Conservation (phyloP, 2,329 filamentous ascomycete species). For the Karstenula rhodostoma region DNA sequence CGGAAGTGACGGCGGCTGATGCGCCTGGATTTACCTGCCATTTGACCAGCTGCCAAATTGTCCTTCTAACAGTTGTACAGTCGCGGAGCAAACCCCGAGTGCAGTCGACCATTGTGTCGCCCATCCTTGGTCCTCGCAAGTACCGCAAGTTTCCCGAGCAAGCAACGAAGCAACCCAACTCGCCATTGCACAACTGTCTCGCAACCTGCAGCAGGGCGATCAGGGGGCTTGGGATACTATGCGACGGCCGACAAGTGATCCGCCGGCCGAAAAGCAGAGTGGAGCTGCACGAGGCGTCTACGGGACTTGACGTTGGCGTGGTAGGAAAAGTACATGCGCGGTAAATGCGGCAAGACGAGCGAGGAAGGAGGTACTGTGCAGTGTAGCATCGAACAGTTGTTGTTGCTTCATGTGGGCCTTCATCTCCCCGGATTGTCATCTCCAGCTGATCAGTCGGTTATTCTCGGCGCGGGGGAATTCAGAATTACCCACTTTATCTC, state of each 20-base stretch:
- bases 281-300: not conserved
- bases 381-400: not conserved
- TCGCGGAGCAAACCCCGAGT: not conserved
- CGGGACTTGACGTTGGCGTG: not conserved
- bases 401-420: not conserved
- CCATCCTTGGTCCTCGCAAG: not conserved
- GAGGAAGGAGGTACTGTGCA: conserved; percentile 5
- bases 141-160: not conserved
- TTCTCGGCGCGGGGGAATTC: conserved; percentile 14
- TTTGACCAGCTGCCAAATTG: not conserved
- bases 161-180: not conserved
- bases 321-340: not conserved
- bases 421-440: conserved; percentile 4
- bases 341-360: not conserved
- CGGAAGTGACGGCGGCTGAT: not conserved
- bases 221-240: not conserved
- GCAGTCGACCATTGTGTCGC: not conserved
- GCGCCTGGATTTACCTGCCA: not conserved
- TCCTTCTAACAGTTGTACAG: not conserved
- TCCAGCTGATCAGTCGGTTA: conserved; percentile 11
- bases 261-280: not conserved
- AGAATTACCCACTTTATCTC: conserved; percentile 16
- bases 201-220: not conserved
- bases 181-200: not conserved
- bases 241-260: not conserved